A percentile compares a stretch with the other conserved stretches of the same genome.
phyloP scores from a whole-genome alignment of 2,329 filamentous ascomycete species.

The Dactylonectria macrodidyma region DNA sequence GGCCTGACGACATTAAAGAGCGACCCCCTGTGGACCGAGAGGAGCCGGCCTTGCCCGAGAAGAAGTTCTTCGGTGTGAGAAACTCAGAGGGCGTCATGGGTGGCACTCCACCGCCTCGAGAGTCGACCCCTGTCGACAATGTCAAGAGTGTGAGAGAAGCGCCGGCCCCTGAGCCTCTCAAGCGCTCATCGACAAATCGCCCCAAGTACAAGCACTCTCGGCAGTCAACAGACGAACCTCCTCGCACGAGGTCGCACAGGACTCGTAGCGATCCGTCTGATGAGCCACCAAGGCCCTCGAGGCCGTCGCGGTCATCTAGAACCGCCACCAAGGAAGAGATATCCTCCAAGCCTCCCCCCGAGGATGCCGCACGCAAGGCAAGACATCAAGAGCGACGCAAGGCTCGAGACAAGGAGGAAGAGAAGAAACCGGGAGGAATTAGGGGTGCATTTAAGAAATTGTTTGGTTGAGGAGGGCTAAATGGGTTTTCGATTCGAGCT shows the following conservation, averaged over 20 bases:
- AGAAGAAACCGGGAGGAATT: conserved; percentile 50
- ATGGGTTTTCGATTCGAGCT: conserved; percentile 32
- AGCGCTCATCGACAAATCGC: conserved; percentile 47
- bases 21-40: conserved; percentile 44
- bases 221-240: conserved; percentile 39
- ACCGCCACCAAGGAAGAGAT: conserved; percentile 46
- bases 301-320: conserved; percentile 36
- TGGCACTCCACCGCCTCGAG: conserved; percentile 42
- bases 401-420: conserved; percentile 50
- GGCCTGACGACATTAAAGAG: conserved; percentile 51
- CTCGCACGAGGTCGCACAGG: conserved; percentile 42
- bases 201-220: conserved; percentile 35
- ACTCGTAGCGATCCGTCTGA: conserved; percentile 32
- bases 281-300: conserved; percentile 21
- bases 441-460: conserved; percentile 52
- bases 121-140: conserved; percentile 41
- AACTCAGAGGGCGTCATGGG: conserved; percentile 54
- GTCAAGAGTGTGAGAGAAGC: conserved; percentile 42
- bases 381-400: conserved; percentile 52
- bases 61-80: conserved; percentile 61
- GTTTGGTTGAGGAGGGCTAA: conserved; percentile 42
- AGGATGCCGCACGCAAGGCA: conserved; percentile 53
- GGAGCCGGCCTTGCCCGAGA: conserved; percentile 48
- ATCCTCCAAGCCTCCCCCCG: conserved; percentile 38
- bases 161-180: conserved; percentile 48